Evolutionary conservation across 2,329 filamentous ascomycete species (phyloP).

Genomic region (Colletotrichum cuscutae): DNA sequence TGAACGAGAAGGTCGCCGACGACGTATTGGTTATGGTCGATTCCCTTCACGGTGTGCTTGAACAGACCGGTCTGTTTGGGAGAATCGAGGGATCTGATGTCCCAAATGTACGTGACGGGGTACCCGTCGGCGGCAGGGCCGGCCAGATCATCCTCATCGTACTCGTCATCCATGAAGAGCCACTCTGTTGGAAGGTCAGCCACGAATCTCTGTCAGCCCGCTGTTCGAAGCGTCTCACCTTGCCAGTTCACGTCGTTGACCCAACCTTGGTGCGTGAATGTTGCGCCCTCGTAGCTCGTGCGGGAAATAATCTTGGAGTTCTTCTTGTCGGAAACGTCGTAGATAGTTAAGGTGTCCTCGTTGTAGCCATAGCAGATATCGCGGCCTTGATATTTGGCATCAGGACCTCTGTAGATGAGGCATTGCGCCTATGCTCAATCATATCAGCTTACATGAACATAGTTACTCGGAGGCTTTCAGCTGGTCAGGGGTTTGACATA

Average conservation of each 20-base stretch:
- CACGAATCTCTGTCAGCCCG: not conserved
- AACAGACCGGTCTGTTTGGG: conserved; percentile 55
- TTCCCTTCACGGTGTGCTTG: conserved; percentile 47
- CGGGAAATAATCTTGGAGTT: conserved; percentile 58
- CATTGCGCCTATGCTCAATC: conserved; percentile 60
- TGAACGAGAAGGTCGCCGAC: conserved; percentile 53
- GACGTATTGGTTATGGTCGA: conserved; percentile 59
- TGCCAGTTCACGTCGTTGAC: conserved; percentile 56
- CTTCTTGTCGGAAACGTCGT: conserved; percentile 62
- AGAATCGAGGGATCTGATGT: conserved; percentile 52
- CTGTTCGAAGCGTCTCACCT: conserved; percentile 38
- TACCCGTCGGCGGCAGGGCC: conserved; percentile 52
- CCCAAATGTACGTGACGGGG: conserved; percentile 61
- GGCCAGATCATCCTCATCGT: conserved; percentile 54
- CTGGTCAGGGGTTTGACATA: not conserved
- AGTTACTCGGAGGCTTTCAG: not conserved
- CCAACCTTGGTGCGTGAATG: conserved; percentile 68
- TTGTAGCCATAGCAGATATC: conserved; percentile 67
- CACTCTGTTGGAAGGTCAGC: conserved; percentile 12
- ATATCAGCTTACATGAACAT: not conserved
- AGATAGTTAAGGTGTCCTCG: conserved; percentile 61
- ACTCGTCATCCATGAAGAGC: conserved; percentile 60
- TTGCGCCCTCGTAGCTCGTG: conserved; percentile 65
- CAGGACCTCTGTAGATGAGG: conserved; percentile 61
- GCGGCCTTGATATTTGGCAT: conserved; percentile 53